Percentiles rank a stretch among this genome's conserved stretches.
Evolutionary conservation across 768 basidiomycete species (phyloP).

Genomic region (Artomyces pyxidatus): DNA sequence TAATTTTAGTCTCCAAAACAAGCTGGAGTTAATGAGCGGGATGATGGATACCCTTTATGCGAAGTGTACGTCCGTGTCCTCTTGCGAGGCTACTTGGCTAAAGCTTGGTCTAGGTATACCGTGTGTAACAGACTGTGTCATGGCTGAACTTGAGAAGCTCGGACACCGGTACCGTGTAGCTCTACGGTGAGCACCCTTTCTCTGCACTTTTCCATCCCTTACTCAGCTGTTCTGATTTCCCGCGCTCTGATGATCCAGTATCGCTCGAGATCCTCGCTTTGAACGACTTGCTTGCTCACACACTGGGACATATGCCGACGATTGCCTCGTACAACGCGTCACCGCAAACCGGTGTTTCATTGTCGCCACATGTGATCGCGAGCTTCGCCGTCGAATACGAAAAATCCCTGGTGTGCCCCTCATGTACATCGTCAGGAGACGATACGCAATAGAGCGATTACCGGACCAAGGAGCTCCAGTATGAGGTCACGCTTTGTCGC

Average conservation of each 20-base stretch:
- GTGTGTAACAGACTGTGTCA: slow-evolving; percentile 98
- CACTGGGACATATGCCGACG: slow-evolving; percentile 96
- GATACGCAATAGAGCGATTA: slow-evolving; percentile 90
- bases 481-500: slow-evolving; percentile 1
- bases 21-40: slow-evolving; percentile 89
- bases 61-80: slow-evolving; percentile 59
- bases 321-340: slow-evolving; percentile 94
- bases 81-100: slow-evolving; percentile 6
- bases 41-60: slow-evolving; percentile 99
- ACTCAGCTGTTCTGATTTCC: neutral
- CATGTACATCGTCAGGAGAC: slow-evolving; percentile 92
- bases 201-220: neutral
- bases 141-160: slow-evolving; percentile 96
- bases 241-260: slow-evolving; percentile 39
- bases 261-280: slow-evolving; percentile 95
- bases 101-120: slow-evolving; percentile 67
- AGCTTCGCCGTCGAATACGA: slow-evolving; percentile 84
- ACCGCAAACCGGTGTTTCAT: slow-evolving; percentile 94
- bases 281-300: slow-evolving; percentile 91
- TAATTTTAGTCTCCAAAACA: slow-evolving; percentile 97
- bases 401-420: slow-evolving; percentile 90
- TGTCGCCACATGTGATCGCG: slow-evolving; percentile 96
- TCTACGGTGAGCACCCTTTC: slow-evolving; percentile 56
- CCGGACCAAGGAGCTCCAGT: slow-evolving; percentile 88
- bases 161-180: slow-evolving; percentile 94